These are phyloP conservation scores for Flaveria ramosissima DNA, from an alignment of 129 eudicot species.

Conservation along the genomic window DNA sequence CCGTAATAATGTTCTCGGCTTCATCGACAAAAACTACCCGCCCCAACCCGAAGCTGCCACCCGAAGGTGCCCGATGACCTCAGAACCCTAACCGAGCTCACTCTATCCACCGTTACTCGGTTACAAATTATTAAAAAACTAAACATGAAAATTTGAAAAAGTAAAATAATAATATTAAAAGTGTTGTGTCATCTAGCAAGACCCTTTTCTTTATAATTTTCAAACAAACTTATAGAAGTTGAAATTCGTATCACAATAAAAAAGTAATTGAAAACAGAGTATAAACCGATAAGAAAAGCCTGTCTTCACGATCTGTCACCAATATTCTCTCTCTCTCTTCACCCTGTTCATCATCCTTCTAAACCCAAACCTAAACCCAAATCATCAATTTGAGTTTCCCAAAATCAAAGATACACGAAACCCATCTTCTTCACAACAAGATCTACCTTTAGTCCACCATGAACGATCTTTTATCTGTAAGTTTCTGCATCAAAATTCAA, in stretches of 20 bases:
- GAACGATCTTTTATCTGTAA: constrained; percentile 79
- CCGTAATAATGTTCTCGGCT: no score
- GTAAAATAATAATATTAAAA: no score
- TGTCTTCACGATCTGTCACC: constrained; percentile 43
- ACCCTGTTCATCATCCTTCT: constrained; percentile 18
- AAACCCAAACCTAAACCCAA: constrained; percentile 25
- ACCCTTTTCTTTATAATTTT: background rate
- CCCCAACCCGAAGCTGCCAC: no score
- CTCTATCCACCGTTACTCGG: no score
- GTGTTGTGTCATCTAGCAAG: no score
- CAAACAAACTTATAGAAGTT: background rate
- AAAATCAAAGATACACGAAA: constrained; percentile 20
- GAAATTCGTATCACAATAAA: no score
- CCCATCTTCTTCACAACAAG: constrained; percentile 18
- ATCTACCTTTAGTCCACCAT: constrained; percentile 40
- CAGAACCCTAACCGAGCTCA: no score
- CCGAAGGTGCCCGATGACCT: no score
- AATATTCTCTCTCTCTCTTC: constrained; percentile 19
- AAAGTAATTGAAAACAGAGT: background rate
- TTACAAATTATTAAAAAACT: no score
- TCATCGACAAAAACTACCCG: no score
- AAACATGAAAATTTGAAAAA: no score
- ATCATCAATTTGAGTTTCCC: constrained; percentile 15
- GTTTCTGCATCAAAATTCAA: constrained; percentile 3
- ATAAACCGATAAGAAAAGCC: constrained; percentile 26